Evolutionary conservation across 2,329 filamentous ascomycete species (phyloP).

Genomic region (Paracorniculantispora psalliotae): DNA sequence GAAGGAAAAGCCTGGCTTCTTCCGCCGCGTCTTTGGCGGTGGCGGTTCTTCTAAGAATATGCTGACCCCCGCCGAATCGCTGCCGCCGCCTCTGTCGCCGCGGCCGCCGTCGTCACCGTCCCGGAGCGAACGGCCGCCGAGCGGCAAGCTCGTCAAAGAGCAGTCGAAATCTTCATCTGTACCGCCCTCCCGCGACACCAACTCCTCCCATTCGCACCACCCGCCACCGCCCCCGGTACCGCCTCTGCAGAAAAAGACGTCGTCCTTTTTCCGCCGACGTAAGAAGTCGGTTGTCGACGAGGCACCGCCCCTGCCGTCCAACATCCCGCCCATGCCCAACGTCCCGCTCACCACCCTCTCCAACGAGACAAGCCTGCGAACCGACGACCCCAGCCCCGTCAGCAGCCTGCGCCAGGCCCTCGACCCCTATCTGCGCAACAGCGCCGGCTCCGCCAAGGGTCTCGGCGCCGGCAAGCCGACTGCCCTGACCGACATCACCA

Average conservation of each 20-base stretch:
- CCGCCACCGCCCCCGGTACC: conserved; percentile 27
- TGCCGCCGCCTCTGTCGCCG: not conserved
- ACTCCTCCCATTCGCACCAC: conserved; percentile 40
- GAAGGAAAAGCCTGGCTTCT: conserved; percentile 81
- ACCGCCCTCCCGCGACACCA: conserved; percentile 46
- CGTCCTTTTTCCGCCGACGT: conserved; percentile 86
- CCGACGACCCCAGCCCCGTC: conserved; percentile 54
- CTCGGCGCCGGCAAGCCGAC: conserved; percentile 23
- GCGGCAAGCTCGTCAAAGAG: not conserved
- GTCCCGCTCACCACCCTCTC: conserved; percentile 24
- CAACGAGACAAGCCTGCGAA: conserved; percentile 16
- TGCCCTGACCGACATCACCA: conserved; percentile 24
- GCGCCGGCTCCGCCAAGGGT: conserved; percentile 20
- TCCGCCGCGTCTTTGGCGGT: conserved; percentile 80
- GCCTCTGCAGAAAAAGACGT: conserved; percentile 79
- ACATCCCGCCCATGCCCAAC: conserved; percentile 35
- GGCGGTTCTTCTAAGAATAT: conserved; percentile 60
- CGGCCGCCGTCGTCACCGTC: conserved; percentile 23
- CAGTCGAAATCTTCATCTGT: conserved; percentile 40
- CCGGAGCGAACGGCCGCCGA: not conserved
- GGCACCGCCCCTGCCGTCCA: conserved; percentile 55
- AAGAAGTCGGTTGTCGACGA: conserved; percentile 84
- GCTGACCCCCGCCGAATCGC: conserved; percentile 23
- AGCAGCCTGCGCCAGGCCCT: conserved; percentile 83
- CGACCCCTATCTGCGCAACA: conserved; percentile 67